phyloP scores from a whole-genome alignment of 2,329 filamentous ascomycete genomes.

The Fusarium ambrosium region DNA sequence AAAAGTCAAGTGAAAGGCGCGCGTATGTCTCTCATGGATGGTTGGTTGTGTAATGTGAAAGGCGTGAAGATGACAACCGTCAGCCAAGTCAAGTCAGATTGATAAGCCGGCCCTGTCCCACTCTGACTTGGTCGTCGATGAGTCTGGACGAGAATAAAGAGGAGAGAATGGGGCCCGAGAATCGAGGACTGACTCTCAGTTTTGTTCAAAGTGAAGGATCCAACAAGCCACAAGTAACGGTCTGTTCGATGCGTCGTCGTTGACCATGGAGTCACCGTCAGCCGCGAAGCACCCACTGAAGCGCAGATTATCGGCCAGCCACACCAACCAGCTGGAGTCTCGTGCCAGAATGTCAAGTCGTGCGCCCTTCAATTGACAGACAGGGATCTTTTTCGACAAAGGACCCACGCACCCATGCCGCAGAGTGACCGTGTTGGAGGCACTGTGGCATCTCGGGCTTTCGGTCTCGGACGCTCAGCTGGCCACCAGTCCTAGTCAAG shows the following conservation, averaged over 20 bases:
- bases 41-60: slow-evolving; percentile 4
- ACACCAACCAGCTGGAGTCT: slow-evolving; percentile 39
- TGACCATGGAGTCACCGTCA: slow-evolving; percentile 38
- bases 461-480: neutral
- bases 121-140: slow-evolving; percentile 9
- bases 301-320: slow-evolving; percentile 35
- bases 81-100: slow-evolving; percentile 17
- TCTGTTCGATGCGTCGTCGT: slow-evolving; percentile 25
- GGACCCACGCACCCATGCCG: slow-evolving; percentile 28
- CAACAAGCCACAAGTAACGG: slow-evolving; percentile 22
- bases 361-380: slow-evolving; percentile 50
- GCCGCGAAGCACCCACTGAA: slow-evolving; percentile 17
- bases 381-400: slow-evolving; percentile 34
- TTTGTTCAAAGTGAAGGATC: slow-evolving; percentile 43
- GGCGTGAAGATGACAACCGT: slow-evolving; percentile 32
- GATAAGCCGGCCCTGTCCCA: slow-evolving; percentile 15
- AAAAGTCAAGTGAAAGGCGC: slow-evolving; percentile 43
- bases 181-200: slow-evolving; percentile 36
- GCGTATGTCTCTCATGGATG: slow-evolving; percentile 20
- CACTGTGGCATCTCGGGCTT: slow-evolving; percentile 34
- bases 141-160: slow-evolving; percentile 27
- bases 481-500: neutral
- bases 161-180: slow-evolving; percentile 22
- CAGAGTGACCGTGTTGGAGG: slow-evolving; percentile 18
- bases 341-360: slow-evolving; percentile 44